Evolutionary conservation across 169 alveolate genomes (phyloP).

Genomic region (Plasmodium knowlesi): DNA sequence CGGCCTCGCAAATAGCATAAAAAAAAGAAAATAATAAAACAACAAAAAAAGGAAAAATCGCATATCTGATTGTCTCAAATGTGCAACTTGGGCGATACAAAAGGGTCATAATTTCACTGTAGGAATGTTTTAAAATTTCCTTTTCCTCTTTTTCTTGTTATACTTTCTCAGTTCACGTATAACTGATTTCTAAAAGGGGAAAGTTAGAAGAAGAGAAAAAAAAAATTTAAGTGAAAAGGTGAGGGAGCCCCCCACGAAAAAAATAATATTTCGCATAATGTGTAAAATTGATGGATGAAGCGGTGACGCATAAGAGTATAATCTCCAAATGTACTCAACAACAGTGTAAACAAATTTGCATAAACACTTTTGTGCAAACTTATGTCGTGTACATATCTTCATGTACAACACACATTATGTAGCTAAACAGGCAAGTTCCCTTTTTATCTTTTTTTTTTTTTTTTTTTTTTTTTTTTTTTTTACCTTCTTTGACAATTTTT

Average conservation of each 20-base stretch:
- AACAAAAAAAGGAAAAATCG: background rate
- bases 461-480: conserved; percentile 32
- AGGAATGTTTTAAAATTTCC: background rate
- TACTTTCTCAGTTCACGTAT: conserved; percentile 26
- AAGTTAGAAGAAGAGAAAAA: background rate
- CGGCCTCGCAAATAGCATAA: background rate
- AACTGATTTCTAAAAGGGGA: conserved; percentile 14
- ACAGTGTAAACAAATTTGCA: background rate
- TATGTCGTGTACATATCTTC: background rate
- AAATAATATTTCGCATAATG: background rate
- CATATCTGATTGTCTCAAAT: background rate
- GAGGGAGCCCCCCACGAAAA: background rate
- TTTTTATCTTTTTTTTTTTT: background rate
- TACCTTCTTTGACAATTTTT: conserved; percentile 76
- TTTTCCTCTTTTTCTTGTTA: conserved; percentile 30
- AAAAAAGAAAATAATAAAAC: background rate
- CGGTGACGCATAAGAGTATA: background rate
- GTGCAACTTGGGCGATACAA: background rate
- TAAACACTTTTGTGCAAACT: background rate
- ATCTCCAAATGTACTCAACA: background rate
- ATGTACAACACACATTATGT: background rate
- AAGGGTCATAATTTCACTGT: conserved; percentile 1
- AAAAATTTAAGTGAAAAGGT: background rate
- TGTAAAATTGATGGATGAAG: background rate
- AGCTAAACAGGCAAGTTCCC: background rate